phyloP scores from a whole-genome alignment of 106 monocot species.

The Dactylorhiza incarnata region DNA sequence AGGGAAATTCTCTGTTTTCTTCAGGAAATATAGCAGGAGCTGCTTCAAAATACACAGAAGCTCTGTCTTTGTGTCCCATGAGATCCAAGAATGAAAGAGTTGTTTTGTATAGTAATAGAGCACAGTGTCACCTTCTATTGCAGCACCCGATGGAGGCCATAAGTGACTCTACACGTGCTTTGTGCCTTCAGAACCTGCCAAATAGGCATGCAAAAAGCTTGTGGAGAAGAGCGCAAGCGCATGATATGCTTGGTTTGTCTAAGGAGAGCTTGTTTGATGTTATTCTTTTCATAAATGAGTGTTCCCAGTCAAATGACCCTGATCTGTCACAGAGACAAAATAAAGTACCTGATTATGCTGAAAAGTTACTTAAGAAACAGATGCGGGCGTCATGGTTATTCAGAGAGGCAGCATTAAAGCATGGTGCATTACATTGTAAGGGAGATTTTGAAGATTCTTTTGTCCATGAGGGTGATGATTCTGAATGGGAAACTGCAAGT shows the following conservation, averaged over 20 bases:
- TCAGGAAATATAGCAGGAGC: conserved; percentile 75
- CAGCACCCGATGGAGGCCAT: conserved; percentile 82
- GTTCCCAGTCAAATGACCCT: conserved; percentile 75
- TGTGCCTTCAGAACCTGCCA: conserved; percentile 74
- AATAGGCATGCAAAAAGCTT: conserved; percentile 83
- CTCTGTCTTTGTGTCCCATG: conserved; percentile 77
- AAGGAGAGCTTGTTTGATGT: conserved; percentile 94
- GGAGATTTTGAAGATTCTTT: conserved; percentile 31
- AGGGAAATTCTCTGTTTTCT: conserved; percentile 87
- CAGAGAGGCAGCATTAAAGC: conserved; percentile 85
- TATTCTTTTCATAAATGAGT: conserved; percentile 80
- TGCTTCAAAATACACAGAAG: conserved; percentile 84
- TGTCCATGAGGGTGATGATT: conserved; percentile 61
- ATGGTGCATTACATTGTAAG: conserved; percentile 56
- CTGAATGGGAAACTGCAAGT: conserved; percentile 98
- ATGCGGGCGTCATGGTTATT: conserved; percentile 92
- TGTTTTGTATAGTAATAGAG: conserved; percentile 82
- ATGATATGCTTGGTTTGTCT: conserved; percentile 77
- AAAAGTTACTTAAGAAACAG: conserved; percentile 84
- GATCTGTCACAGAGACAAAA: conserved; percentile 70
- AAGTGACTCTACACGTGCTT: conserved; percentile 86
- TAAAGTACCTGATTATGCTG: conserved; percentile 96
- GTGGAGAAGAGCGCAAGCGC: conserved; percentile 93
- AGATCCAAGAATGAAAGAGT: conserved; percentile 88
- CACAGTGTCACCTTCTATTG: conserved; percentile 90